phyloP scores from a whole-genome alignment of 2,329 filamentous ascomycete species.

The Colletotrichum sp. region DNA sequence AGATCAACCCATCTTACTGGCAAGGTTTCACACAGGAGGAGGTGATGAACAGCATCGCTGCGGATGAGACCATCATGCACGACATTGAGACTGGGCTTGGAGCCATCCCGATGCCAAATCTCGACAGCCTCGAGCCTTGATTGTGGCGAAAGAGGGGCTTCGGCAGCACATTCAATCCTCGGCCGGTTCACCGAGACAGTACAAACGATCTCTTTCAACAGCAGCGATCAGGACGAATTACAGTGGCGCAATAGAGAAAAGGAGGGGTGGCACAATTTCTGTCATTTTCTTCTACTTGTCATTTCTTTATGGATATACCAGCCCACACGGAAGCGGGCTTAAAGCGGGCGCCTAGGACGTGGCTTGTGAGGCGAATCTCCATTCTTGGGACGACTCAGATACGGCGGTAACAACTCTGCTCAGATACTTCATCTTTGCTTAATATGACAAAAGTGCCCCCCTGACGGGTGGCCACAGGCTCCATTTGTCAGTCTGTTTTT shows the following conservation, averaged over 20 bases:
- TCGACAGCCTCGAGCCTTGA: background rate
- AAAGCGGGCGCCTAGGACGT: background rate
- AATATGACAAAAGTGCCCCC: background rate
- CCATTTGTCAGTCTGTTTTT: background rate
- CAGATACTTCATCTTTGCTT: background rate
- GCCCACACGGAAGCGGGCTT: background rate
- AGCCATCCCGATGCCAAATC: background rate
- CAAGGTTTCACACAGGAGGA: slow-evolving; percentile 59
- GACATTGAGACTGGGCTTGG: slow-evolving; percentile 51
- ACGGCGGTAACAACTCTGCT: background rate
- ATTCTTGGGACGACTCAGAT: background rate
- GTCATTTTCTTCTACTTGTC: background rate
- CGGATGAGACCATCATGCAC: slow-evolving; percentile 63
- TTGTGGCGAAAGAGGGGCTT: background rate
- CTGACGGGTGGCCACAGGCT: background rate
- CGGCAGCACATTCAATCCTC: background rate
- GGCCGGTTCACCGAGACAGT: background rate
- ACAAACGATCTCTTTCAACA: background rate
- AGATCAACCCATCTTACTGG: slow-evolving; percentile 59
- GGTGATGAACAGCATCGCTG: slow-evolving; percentile 58
- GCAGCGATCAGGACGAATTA: background rate
- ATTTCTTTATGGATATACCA: background rate
- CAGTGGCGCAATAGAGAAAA: background rate
- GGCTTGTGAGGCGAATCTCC: background rate
- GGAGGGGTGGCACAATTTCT: background rate